Conservation (phyloP, 1,284 basidiomycete genomes). For the Caloboletus firmus region DNA sequence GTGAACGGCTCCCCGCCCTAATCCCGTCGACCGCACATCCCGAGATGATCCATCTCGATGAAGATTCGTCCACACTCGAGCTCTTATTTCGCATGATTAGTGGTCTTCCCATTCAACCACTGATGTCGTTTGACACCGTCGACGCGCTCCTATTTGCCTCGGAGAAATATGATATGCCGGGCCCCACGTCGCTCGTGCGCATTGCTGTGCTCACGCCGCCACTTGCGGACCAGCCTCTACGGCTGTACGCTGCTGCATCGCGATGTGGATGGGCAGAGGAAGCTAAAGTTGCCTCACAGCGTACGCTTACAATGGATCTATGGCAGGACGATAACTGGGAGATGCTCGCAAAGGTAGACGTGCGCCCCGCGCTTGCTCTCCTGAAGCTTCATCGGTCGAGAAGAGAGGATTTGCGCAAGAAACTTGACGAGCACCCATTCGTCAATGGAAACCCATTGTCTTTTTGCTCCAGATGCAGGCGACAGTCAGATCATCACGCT, state of each 20-base stretch:
- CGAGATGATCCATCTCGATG: conserved; percentile 54
- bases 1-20: conserved; percentile 39
- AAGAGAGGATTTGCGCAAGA: conserved; percentile 46
- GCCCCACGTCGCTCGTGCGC: conserved; percentile 56
- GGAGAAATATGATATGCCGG: conserved; percentile 69
- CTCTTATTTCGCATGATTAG: conserved; percentile 58
- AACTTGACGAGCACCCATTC: conserved; percentile 58
- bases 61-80: conserved; percentile 54
- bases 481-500: conserved; percentile 52
- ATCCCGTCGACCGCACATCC: conserved; percentile 24
- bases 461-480: conserved; percentile 48
- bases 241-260: conserved; percentile 55
- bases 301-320: conserved; percentile 49
- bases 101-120: conserved; percentile 50
- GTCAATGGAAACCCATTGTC: conserved; percentile 46
- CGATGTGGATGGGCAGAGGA: conserved; percentile 59
- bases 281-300: conserved; percentile 49
- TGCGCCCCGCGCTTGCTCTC: conserved; percentile 51
- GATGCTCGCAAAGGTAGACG: conserved; percentile 48
- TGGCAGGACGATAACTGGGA: conserved; percentile 46
- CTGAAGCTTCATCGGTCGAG: conserved; percentile 52
- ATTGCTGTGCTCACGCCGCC: conserved; percentile 51
- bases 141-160: conserved; percentile 58
- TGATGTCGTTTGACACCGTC: conserved; percentile 52
- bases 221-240: conserved; percentile 51